Evolutionary conservation across 345 rosid species (phyloP), one percentile per base, ranked within the genome.

Genomic region (Boechera stricta): DNA sequence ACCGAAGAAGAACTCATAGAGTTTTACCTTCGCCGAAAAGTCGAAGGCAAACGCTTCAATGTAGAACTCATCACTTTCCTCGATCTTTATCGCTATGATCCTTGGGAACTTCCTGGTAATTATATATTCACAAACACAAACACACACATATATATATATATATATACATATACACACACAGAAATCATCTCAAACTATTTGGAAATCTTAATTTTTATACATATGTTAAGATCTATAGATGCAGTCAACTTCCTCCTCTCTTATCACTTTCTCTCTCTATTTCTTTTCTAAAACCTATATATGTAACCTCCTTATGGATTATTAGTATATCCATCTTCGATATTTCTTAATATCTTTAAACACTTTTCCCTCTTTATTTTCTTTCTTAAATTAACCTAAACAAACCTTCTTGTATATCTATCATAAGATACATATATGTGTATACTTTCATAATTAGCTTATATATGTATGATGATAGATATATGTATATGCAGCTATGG

Each of bases 91-190:
- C 97, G 97, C 75, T 91, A 89, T 78, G 99, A 96, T 89, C 99
- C 99, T 53, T 96, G 99, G 99, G 99, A 96, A 39, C 99, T 96
- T 73, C 99, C 99, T 26, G 99, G 99, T 95, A 85, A 73, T n/a
- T 66, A 69, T 39, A 31, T 60, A 74, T 16, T 15, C 41, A 45
- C 31, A 5, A 1, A 67, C 54, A 41, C 51, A 36, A 28, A 18
- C 45, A 36, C 35, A 60, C 33, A 64, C 33, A 18, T 0, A 51
- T 3, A 65, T 18, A 39, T 33, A 35, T 42, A n/a, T 38, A 36
- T 42, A 62, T 21, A 65, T 18, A 39, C 28, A 35, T 42, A n/a
- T 38, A 36, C 35, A 62, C n/a, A 66, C 26, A 44, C 3, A 74
- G 5, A 59, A 13, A 41, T 32, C 48, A 12, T 66, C 47, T 71